Evolutionary conservation across 169 alveolate genomes (phyloP).

Genomic region (Plasmodium ovale): DNA sequence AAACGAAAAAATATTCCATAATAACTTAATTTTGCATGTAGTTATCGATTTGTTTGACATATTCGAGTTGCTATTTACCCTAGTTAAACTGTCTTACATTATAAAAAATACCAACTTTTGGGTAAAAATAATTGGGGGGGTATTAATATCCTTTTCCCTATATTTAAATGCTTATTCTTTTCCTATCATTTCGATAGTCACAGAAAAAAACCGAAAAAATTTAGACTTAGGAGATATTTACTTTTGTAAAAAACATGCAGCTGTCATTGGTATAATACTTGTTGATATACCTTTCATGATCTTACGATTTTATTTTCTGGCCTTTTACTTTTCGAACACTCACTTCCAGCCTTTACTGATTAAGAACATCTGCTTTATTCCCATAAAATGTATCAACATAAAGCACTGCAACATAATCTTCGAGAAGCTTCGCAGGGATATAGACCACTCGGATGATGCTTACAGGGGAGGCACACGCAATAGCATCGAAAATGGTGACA

Average conservation of each 20-base stretch:
- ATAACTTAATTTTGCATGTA: slow-evolving; percentile 83
- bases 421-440: slow-evolving; percentile 22
- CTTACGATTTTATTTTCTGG: slow-evolving; percentile 39
- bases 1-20: slow-evolving; percentile 82
- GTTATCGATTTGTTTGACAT: slow-evolving; percentile 82
- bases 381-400: slow-evolving; percentile 44
- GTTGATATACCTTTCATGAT: slow-evolving; percentile 64
- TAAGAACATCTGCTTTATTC: slow-evolving; percentile 62
- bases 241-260: slow-evolving; percentile 67
- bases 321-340: slow-evolving; percentile 28
- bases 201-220: slow-evolving; percentile 64
- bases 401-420: slow-evolving; percentile 43
- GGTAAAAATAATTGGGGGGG: slow-evolving; percentile 70
- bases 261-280: slow-evolving; percentile 45
- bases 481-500: background rate
- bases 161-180: slow-evolving; percentile 62
- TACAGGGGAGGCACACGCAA: background rate
- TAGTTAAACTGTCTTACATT: slow-evolving; percentile 34
- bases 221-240: slow-evolving; percentile 61
- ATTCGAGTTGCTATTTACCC: slow-evolving; percentile 75
- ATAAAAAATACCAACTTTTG: slow-evolving; percentile 55
- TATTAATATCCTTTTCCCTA: slow-evolving; percentile 45
- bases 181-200: slow-evolving; percentile 49
- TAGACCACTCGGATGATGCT: slow-evolving; percentile 21
- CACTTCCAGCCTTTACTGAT: slow-evolving; percentile 63